Evolutionary conservation across 169 alveolate genomes (phyloP).

Genomic region (Plasmodium fragile): DNA sequence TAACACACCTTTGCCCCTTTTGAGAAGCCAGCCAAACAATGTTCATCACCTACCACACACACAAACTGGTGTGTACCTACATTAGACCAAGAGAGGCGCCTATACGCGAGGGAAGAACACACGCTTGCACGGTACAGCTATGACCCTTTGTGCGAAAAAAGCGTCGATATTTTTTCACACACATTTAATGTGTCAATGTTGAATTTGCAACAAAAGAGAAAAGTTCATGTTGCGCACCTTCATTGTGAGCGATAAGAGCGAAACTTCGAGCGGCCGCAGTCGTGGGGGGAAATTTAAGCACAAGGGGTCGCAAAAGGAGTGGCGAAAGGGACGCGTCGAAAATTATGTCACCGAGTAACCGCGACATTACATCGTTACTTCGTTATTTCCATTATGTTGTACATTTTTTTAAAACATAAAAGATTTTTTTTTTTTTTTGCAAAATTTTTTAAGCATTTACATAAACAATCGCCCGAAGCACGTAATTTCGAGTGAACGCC

Average conservation of each 20-base stretch:
- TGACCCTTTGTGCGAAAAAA: not conserved
- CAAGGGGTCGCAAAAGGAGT: not conserved
- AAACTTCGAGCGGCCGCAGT: not conserved
- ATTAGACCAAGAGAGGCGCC: not conserved
- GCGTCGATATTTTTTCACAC: not conserved
- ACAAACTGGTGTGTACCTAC: not conserved
- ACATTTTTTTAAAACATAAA: not conserved
- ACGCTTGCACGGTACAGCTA: not conserved
- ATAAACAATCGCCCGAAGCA: not conserved
- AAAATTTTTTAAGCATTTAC: not conserved
- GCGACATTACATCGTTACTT: not conserved
- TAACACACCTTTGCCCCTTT: not conserved
- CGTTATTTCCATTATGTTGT: not conserved
- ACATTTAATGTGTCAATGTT: not conserved
- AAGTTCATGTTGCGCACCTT: not conserved
- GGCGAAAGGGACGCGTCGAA: not conserved
- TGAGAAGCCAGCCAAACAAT: not conserved
- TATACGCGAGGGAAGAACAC: not conserved
- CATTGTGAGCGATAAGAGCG: not conserved
- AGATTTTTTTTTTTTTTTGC: not conserved
- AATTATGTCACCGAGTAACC: not conserved
- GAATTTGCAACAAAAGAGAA: not conserved
- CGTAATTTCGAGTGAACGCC: not conserved
- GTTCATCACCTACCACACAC: not conserved
- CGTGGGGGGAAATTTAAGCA: not conserved